Conservation (phyloP, 768 basidiomycete species). For the Xanthoconium stramineum region DNA sequence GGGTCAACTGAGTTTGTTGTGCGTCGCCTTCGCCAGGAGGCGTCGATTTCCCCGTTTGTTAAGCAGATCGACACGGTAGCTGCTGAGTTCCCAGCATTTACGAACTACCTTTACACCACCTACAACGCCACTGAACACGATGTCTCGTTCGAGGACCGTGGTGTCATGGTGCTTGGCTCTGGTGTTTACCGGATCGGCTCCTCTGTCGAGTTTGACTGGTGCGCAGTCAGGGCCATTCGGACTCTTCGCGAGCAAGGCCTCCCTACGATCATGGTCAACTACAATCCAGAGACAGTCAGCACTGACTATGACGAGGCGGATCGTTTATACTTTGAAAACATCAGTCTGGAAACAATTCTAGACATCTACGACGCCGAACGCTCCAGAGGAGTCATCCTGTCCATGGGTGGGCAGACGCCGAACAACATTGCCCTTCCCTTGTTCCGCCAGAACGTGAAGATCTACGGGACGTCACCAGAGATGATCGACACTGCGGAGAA, state of each 20-base stretch:
- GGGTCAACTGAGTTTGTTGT: slow-evolving; percentile 92
- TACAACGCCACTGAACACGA: slow-evolving; percentile 98
- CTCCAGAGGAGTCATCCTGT: slow-evolving; percentile 88
- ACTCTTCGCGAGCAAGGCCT: slow-evolving; percentile 93
- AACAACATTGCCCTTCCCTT: slow-evolving; percentile 97
- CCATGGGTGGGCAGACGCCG: slow-evolving; percentile 98
- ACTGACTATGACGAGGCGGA: slow-evolving; percentile 99
- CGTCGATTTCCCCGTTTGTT: slow-evolving; percentile 81
- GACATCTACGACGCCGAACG: slow-evolving; percentile 94
- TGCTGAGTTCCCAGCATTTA: slow-evolving; percentile 97
- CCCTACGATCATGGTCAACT: slow-evolving; percentile 98
- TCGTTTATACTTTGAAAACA: slow-evolving; percentile 97
- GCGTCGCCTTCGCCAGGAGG: slow-evolving; percentile 83
- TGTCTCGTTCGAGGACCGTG: slow-evolving; percentile 82
- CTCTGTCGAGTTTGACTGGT: slow-evolving; percentile 99
- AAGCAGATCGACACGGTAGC: slow-evolving; percentile 99
- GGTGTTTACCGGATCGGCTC: slow-evolving; percentile 99
- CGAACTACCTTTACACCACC: slow-evolving; percentile 98
- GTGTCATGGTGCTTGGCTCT: slow-evolving; percentile 96
- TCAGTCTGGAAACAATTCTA: slow-evolving; percentile 91
- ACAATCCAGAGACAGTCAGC: slow-evolving; percentile 98
- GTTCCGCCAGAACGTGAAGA: slow-evolving; percentile 97
- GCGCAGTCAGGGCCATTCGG: slow-evolving; percentile 94
- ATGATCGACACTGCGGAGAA: slow-evolving; percentile 99
- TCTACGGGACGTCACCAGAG: slow-evolving; percentile 97